phyloP scores from a whole-genome alignment of 495 filamentous ascomycete genomes.

The Aspergillus diversus region DNA sequence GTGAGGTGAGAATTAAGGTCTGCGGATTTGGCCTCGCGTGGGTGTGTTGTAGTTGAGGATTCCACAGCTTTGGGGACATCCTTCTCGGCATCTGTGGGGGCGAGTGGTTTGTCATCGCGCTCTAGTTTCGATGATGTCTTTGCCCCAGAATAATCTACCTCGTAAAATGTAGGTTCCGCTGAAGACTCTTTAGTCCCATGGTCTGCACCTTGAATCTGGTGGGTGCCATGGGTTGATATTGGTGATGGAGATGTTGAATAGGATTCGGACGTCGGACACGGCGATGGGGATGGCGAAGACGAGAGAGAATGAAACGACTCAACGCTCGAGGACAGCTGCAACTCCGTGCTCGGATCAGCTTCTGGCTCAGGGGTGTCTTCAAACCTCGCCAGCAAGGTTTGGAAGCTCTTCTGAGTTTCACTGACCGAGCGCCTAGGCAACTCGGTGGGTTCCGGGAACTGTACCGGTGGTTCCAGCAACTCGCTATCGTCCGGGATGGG shows the following conservation, averaged over 20 bases:
- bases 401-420: conserved; percentile 51
- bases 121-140: conserved; percentile 4
- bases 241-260: conserved; percentile 30
- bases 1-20: conserved; percentile 45
- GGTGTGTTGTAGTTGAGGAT: conserved; percentile 3
- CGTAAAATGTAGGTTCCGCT: conserved; percentile 5
- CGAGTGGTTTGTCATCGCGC: conserved; percentile 12
- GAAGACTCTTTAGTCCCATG: conserved; percentile 7
- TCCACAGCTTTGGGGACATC: conserved; percentile 4
- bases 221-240: conserved; percentile 34
- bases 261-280: conserved; percentile 17
- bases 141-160: conserved; percentile 7
- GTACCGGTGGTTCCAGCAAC: conserved; percentile 17
- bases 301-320: conserved; percentile 66
- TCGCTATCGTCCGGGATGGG: conserved; percentile 33
- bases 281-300: conserved; percentile 16
- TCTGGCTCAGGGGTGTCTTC: conserved; percentile 38
- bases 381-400: conserved; percentile 49
- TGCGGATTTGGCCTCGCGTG: conserved; percentile 1
- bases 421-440: conserved; percentile 28
- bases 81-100: conserved; percentile 1
- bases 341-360: conserved; percentile 31
- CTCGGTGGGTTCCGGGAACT: conserved; percentile 28
- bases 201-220: conserved; percentile 12
- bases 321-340: conserved; percentile 57